Conservation (phyloP, 257 asterid species). For the Prunella vulgaris region DNA sequence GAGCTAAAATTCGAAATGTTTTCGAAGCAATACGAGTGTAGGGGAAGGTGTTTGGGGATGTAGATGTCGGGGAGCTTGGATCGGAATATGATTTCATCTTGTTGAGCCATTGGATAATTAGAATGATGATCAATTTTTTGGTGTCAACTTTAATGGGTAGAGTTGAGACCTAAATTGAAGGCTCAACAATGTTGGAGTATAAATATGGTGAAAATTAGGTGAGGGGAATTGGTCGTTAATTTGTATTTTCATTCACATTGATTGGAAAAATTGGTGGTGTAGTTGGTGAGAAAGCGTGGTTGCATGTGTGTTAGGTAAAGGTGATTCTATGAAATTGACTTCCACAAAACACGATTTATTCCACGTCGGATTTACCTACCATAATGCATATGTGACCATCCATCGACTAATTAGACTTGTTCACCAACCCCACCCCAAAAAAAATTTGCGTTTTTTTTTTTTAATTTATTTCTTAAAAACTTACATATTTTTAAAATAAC, state of each 20-base stretch:
- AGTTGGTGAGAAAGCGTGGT: slow-evolving; percentile 56
- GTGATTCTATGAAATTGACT: slow-evolving; percentile 14
- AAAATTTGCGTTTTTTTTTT: too few relatives aligned
- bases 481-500: too few relatives aligned
- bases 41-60: slow-evolving; percentile 67
- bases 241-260: too few relatives aligned
- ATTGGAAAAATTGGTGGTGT: slow-evolving; percentile 23
- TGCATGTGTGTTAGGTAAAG: slow-evolving; percentile 36
- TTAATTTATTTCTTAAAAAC: too few relatives aligned
- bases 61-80: slow-evolving; percentile 71
- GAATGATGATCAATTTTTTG: neutral
- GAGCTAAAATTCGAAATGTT: slow-evolving; percentile 36
- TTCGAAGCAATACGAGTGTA: slow-evolving; percentile 80
- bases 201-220: slow-evolving; percentile 32
- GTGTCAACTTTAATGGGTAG: slow-evolving; percentile 10
- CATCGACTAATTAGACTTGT: neutral
- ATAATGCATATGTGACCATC: slow-evolving; percentile 2
- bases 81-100: slow-evolving; percentile 51
- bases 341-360: neutral
- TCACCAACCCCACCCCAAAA: too few relatives aligned
- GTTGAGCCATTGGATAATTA: slow-evolving; percentile 33
- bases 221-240: slow-evolving; percentile 4
- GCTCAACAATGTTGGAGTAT: slow-evolving; percentile 24
- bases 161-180: slow-evolving; percentile 32
- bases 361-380: slow-evolving; percentile 17